Percentiles rank a stretch among this genome's conserved stretches.
Evolutionary conservation across 2,329 filamentous ascomycete genomes (phyloP).

Genomic region (Magnaporthiopsis poae): DNA sequence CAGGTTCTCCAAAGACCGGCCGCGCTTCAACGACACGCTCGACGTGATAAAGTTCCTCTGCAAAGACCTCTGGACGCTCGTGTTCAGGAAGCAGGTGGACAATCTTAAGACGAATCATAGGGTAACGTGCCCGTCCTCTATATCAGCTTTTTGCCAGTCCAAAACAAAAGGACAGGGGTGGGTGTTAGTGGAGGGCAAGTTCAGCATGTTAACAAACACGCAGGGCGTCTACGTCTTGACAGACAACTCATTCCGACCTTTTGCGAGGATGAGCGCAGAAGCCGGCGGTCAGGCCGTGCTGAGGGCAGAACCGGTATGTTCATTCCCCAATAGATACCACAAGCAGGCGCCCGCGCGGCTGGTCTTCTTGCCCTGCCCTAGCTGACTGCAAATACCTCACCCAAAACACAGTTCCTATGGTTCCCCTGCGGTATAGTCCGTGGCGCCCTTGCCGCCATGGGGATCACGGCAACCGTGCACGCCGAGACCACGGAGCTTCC

Average conservation of each 20-base stretch:
- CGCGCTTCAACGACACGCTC: constrained; percentile 81
- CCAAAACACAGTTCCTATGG: constrained; percentile 69
- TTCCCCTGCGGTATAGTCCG: constrained; percentile 90
- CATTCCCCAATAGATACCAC: no score
- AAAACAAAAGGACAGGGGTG: no score
- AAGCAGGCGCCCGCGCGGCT: no score
- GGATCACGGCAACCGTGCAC: constrained; percentile 81
- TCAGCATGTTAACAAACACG: constrained; percentile 10
- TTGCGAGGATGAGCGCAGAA: constrained; percentile 81
- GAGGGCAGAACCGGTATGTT: constrained; percentile 67
- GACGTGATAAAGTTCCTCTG: constrained; percentile 97
- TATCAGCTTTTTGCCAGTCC: constrained; percentile 2
- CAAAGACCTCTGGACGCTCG: constrained; percentile 91
- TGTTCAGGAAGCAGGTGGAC: constrained; percentile 95
- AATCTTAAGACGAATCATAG: constrained; percentile 97
- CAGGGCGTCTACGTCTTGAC: constrained; percentile 92
- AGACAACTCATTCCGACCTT: constrained; percentile 81
- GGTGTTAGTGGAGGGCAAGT: not conserved
- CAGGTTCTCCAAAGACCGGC: constrained; percentile 72
- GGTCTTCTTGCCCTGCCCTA: no score
- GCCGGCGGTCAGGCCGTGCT: constrained; percentile 61
- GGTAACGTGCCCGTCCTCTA: constrained; percentile 32
- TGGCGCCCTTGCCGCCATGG: constrained; percentile 83
- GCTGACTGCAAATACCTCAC: not conserved
- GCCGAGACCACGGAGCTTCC: constrained; percentile 83